Percentiles rank a stretch among this genome's conserved stretches.
These are phyloP conservation scores for Kwoniella sp. DNA, from an alignment of 768 basidiomycete species.

Conservation along the genomic window DNA sequence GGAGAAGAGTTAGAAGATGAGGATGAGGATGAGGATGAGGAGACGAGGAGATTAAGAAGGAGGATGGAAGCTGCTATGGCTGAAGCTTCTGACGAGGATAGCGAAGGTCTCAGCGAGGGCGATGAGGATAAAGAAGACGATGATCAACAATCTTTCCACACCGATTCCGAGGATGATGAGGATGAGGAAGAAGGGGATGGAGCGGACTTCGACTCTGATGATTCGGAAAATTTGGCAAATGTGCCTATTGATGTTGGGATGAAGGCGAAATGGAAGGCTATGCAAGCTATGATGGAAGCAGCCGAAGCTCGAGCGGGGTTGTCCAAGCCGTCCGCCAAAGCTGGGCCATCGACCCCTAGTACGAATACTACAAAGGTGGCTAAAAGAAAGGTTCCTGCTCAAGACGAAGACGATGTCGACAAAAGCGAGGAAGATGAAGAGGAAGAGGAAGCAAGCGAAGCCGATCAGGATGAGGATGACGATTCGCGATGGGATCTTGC, in stretches of 20 bases:
- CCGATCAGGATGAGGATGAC: constrained; percentile 17
- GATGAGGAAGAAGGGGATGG: constrained; percentile 9
- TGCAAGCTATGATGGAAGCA: constrained; percentile 30
- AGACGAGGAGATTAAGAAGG: constrained; percentile 16
- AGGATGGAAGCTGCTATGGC: constrained; percentile 37
- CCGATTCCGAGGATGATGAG: constrained; percentile 16
- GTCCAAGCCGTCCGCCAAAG: background rate
- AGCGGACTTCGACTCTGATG: constrained; percentile 20
- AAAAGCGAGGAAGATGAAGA: background rate
- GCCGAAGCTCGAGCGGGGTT: constrained; percentile 20
- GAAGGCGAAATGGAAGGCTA: constrained; percentile 14
- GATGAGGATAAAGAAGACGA: constrained; percentile 14
- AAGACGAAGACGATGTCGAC: background rate
- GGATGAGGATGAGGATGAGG: constrained; percentile 28
- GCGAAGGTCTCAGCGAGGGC: background rate
- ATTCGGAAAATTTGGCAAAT: constrained; percentile 19
- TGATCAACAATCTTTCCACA: constrained; percentile 16
- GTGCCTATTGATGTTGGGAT: constrained; percentile 10
- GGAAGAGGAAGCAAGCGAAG: background rate
- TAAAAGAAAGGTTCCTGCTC: constrained; percentile 6
- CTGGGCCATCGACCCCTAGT: constrained; percentile 8
- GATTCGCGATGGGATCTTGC: constrained; percentile 28
- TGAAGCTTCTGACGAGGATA: constrained; percentile 30
- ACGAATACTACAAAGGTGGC: background rate
- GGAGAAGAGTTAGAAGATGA: constrained; percentile 15